Conservation (phyloP, 306 rosid species). For the Rosa persica region DNA sequence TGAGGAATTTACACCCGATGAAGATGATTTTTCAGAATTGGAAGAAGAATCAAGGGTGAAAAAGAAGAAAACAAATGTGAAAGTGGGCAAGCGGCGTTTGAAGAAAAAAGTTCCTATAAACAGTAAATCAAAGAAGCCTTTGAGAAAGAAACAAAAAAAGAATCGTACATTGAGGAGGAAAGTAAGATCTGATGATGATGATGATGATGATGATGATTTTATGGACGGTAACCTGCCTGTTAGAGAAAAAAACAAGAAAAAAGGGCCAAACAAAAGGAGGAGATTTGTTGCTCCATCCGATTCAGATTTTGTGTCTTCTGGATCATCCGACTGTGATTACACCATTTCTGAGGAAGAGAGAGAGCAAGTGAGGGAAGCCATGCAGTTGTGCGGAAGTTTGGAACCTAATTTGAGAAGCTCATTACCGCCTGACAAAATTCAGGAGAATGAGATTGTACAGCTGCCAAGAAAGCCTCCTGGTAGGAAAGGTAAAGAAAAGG, state of each 20-base stretch:
- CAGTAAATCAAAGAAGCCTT: constrained; percentile 55
- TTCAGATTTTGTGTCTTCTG: constrained; percentile 55
- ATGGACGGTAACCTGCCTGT: constrained; percentile 33
- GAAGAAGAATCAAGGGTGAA: constrained; percentile 47
- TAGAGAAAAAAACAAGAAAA: constrained; percentile 37
- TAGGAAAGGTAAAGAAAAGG: constrained; percentile 85
- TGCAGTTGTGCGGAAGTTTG: constrained; percentile 48
- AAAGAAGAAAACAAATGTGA: constrained; percentile 51
- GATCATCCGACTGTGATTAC: constrained; percentile 65
- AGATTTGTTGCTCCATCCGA: constrained; percentile 37
- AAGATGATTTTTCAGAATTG: constrained; percentile 68
- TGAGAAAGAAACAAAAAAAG: constrained; percentile 56
- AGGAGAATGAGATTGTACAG: constrained; percentile 35
- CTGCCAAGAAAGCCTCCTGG: constrained; percentile 53
- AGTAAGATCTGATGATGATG: constrained; percentile 35
- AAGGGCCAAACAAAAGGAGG: constrained; percentile 40
- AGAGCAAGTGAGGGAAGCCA: constrained; percentile 91
- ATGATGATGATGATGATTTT: constrained; percentile 42
- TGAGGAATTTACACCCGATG: constrained; percentile 75
- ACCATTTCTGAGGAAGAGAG: constrained; percentile 99
- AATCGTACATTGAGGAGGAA: constrained; percentile 40
- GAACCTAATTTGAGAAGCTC: constrained; percentile 54
- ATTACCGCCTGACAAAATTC: constrained; percentile 34
- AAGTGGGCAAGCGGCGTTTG: constrained; percentile 41
- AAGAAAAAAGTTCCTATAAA: constrained; percentile 42